Evolutionary conservation across 2,329 filamentous ascomycete genomes (phyloP).

Genomic region (Botrytis aclada): DNA sequence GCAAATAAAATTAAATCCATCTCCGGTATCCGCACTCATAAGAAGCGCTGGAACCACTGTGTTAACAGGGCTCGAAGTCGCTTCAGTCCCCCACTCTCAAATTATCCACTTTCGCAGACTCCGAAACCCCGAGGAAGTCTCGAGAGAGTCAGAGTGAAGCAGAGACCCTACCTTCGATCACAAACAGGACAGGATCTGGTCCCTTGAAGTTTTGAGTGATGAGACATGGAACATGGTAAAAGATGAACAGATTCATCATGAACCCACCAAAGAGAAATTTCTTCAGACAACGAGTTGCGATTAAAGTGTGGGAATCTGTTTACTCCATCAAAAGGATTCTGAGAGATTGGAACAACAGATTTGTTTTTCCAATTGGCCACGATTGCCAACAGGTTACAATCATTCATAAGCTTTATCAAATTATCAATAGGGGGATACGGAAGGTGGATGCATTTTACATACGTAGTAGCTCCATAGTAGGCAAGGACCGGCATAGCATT

Average conservation of each 20-base stretch:
- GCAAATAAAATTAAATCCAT: background rate
- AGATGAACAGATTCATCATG: background rate
- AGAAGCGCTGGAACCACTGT: slow-evolving; percentile 1
- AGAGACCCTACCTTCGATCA: background rate
- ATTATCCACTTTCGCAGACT: background rate
- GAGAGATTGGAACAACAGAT: background rate
- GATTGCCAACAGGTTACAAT: background rate
- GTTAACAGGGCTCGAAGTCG: background rate
- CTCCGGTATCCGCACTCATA: slow-evolving; percentile 1
- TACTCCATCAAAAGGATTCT: background rate
- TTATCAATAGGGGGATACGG: background rate
- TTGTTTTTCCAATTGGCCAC: background rate
- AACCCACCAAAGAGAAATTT: background rate
- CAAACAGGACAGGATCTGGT: background rate
- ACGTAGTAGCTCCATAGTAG: background rate
- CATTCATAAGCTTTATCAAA: background rate
- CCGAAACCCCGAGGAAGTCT: background rate
- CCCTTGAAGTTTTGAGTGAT: background rate
- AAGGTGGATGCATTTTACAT: background rate
- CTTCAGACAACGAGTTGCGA: background rate
- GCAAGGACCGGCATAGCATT: background rate
- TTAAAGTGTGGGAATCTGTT: background rate
- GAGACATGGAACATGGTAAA: background rate
- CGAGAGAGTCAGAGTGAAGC: background rate
- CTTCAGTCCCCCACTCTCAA: background rate